These are phyloP conservation scores for Beauveria sp. DNA, from an alignment of 2,329 filamentous ascomycete genomes.

Conservation along the genomic window DNA sequence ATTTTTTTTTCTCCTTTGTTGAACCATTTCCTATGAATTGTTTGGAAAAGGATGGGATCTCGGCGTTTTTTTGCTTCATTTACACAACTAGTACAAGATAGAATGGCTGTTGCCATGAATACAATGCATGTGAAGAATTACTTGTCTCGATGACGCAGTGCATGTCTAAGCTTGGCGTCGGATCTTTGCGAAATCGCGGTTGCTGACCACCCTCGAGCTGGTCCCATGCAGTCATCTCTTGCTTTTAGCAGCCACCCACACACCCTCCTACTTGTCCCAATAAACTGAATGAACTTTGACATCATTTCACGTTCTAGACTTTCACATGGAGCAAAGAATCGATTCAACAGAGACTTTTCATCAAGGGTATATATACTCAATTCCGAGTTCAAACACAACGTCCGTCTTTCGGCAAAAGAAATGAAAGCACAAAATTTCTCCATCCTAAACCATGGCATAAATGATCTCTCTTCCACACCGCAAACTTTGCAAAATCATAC, in stretches of 20 bases:
- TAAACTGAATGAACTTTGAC: no score
- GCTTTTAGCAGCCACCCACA: not conserved
- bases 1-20: slow-evolving; percentile 1
- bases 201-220: not conserved
- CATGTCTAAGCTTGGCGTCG: no score
- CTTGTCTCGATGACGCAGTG: not conserved
- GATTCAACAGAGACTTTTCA: not conserved
- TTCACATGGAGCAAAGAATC: not conserved
- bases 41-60: slow-evolving; percentile 1
- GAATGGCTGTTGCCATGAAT: slow-evolving; percentile 10
- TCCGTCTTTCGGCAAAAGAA: not conserved
- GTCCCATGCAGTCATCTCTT: not conserved
- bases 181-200: not conserved
- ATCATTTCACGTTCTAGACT: no score
- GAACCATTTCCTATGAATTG: slow-evolving; percentile 1
- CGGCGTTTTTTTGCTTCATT: slow-evolving; percentile 10
- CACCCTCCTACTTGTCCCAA: not conserved
- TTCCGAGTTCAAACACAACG: no score
- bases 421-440: not conserved
- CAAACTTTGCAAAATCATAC: not conserved
- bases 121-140: not conserved
- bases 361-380: not conserved
- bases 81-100: slow-evolving; percentile 9
- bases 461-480: not conserved
- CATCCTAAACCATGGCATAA: no score